Conservation (phyloP, 2,329 filamentous ascomycete genomes). For the Xylariaceae sp. region DNA sequence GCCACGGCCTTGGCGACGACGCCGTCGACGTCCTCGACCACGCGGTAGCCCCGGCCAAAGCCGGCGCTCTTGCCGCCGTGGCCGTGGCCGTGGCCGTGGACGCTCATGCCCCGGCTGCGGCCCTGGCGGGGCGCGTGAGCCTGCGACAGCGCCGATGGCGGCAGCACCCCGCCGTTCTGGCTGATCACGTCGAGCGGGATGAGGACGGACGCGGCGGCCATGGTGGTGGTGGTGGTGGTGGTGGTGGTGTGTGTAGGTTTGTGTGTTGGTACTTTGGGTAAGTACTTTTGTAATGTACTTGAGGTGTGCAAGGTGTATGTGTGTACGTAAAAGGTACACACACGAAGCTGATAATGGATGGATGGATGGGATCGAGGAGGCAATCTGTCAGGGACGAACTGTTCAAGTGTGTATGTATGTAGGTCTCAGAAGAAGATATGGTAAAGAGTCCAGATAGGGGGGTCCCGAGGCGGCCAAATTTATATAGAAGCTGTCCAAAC, state of each 20-base stretch:
- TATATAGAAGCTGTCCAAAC: background rate
- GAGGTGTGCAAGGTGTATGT: conserved; percentile 1
- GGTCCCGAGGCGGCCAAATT: background rate
- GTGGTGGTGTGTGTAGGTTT: conserved; percentile 3
- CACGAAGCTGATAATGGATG: background rate
- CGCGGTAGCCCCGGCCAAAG: conserved; percentile 31
- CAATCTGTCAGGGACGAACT: background rate
- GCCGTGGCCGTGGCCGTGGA: conserved; percentile 21
- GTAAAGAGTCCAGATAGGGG: no score
- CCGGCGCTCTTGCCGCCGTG: conserved; percentile 27
- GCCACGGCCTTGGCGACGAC: conserved; percentile 33
- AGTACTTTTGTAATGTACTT: conserved; percentile 4
- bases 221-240: conserved; percentile 9
- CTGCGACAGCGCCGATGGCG: conserved; percentile 27
- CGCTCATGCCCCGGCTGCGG: conserved; percentile 30
- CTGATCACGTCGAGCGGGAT: conserved; percentile 27
- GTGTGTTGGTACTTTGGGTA: conserved; percentile 2
- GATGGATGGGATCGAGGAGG: background rate
- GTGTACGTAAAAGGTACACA: background rate
- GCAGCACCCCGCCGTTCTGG: conserved; percentile 28
- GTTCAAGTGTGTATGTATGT: conserved; percentile 1
- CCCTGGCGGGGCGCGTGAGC: conserved; percentile 29
- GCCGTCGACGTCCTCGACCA: conserved; percentile 33
- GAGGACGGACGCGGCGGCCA: conserved; percentile 28
- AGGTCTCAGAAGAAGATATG: conserved; percentile 11